These are phyloP conservation scores for Dovyalis caffra DNA, from an alignment of 345 rosid genomes.

Conservation along the genomic window DNA sequence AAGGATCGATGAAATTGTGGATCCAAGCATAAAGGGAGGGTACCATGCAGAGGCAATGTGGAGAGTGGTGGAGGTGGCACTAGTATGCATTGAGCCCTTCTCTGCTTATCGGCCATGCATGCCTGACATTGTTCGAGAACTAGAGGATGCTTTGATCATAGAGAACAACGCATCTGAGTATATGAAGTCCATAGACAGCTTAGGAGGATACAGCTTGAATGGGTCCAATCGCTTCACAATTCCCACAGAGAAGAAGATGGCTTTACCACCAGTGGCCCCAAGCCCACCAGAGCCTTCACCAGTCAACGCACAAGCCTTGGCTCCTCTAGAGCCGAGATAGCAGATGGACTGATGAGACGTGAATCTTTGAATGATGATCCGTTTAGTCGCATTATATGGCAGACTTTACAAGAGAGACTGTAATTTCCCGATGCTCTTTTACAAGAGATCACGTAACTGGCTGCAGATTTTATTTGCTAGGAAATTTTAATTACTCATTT, in stretches of 20 bases:
- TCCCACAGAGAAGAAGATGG: constrained; percentile 40
- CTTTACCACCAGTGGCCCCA: constrained; percentile 35
- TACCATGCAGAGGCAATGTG: constrained; percentile 80
- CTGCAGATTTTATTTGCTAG: not conserved
- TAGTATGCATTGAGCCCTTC: constrained; percentile 62
- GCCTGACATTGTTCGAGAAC: constrained; percentile 62
- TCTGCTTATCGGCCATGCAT: constrained; percentile 60
- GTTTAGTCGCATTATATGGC: constrained; percentile 2
- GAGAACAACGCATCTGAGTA: constrained; percentile 81
- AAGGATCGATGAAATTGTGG: constrained; percentile 68
- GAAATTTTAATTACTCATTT: not conserved
- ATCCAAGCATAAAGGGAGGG: constrained; percentile 58
- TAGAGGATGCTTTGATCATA: constrained; percentile 68
- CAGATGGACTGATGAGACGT: constrained; percentile 9
- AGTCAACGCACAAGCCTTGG: constrained; percentile 38
- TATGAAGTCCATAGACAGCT: constrained; percentile 70
- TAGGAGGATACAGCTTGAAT: constrained; percentile 50
- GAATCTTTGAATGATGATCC: constrained; percentile 17
- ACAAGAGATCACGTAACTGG: not conserved
- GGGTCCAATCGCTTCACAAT: constrained; percentile 56
- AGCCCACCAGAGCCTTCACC: constrained; percentile 43
- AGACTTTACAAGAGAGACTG: constrained; percentile 5
- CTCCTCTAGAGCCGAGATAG: constrained; percentile 52
- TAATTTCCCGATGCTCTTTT: constrained; percentile 6
- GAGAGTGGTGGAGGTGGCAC: constrained; percentile 72